phyloP scores from a whole-genome alignment of 208 protist genomes.

The Tritrichomonas foetus region DNA sequence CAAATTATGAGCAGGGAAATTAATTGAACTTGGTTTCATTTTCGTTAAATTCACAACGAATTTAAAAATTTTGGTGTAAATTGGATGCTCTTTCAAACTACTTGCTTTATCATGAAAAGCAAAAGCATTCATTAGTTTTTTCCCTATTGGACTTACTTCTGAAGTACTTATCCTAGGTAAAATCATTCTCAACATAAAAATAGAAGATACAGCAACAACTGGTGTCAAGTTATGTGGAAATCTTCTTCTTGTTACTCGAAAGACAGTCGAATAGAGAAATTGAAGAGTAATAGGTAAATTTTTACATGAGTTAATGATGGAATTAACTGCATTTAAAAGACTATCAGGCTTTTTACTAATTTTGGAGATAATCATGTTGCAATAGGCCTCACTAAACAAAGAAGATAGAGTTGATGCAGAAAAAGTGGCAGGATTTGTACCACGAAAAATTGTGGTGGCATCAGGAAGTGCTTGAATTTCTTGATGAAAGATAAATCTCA shows the following conservation, averaged over 20 bases:
- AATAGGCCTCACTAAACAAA: neutral
- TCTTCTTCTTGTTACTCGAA: neutral
- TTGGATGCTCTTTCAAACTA: no score
- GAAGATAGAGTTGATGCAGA: neutral
- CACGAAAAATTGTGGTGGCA: neutral
- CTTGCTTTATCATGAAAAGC: no score
- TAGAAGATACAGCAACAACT: neutral
- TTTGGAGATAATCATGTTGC: neutral
- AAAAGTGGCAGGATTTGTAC: neutral
- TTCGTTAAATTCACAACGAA: no score
- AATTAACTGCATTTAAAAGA: neutral
- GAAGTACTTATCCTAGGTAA: no score
- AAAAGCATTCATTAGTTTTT: no score
- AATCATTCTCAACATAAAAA: neutral
- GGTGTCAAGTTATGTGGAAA: neutral
- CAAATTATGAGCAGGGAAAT: no score
- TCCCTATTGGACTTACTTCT: no score
- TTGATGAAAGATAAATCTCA: no score
- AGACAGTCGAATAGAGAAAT: neutral
- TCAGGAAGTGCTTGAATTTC: no score
- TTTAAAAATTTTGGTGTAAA: no score
- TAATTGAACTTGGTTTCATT: no score
- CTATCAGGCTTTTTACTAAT: neutral
- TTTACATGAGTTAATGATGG: neutral
- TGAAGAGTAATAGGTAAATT: neutral